Evolutionary conservation across 2,329 filamentous ascomycete species (phyloP), one percentile per base, ranked within the genome.

Genomic region (Nemania serpens): DNA sequence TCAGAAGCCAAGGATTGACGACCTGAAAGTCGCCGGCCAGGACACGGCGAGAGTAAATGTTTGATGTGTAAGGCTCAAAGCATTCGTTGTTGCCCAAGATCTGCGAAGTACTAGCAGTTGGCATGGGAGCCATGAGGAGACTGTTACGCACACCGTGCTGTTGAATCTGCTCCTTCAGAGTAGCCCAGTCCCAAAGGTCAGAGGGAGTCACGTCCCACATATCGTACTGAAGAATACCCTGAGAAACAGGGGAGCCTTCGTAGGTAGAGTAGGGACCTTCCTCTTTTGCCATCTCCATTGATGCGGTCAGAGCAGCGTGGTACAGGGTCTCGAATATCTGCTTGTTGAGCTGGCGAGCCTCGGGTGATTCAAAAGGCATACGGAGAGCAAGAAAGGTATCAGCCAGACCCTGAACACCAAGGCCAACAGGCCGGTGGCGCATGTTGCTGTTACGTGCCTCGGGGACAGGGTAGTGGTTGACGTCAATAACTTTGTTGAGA

Each of bases 281-380:
- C 68, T 90, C 82, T 82, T 92, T 90, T 64, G 95, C 92, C 67
- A 98, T 81, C 59, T 97, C 88, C 73, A 90, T 88, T 0, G 95
- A 99, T 20, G 92, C 90, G 57, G 93, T 97, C 65, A 98, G 82
- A 59, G 93, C 91, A 75, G 89, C 95, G 76, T 99, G 95, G 81
- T 99, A 99, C 78, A 99, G 97, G 66, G 95, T 99, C 84, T 99
- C 95, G 68, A 99, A 99, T 77, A 99, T 98, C 78, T 99, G 93
- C 74, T 90, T 93, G 84, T 99, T 99, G 73, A 99, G 86, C 76
- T 95, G 86, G 69, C 89, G 91, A 65, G 95, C 95, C 80, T 98
- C 93, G 5, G 92, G 88, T 15, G 95, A 99, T 78, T 99, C 95
- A 74, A 99, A 99, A 34, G 95, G 94, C 83, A 98, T 85, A 73